These are phyloP conservation scores for Chlorella sp. DNA, from an alignment of 139 green algal species.

Conservation along the genomic window DNA sequence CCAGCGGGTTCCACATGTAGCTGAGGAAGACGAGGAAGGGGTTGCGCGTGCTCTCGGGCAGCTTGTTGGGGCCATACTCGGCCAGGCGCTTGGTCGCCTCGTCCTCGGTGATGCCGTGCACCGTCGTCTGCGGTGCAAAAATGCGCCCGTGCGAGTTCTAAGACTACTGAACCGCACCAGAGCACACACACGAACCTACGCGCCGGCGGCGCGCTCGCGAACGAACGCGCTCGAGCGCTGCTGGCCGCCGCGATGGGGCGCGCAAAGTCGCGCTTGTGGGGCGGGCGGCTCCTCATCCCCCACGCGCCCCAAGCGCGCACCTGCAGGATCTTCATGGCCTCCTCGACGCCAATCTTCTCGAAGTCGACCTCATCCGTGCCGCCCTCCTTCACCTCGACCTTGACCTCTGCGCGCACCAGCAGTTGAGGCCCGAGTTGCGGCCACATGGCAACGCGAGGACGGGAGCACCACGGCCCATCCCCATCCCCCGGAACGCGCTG, in stretches of 20 bases:
- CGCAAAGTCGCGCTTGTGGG: neutral
- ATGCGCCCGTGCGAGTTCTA: too few species aligned
- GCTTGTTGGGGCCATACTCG: conserved; percentile 74
- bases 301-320: conserved; percentile 11
- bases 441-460: neutral
- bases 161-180: neutral
- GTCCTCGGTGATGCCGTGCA: conserved; percentile 39
- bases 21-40: conserved; percentile 55
- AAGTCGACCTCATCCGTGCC: conserved; percentile 59
- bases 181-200: neutral
- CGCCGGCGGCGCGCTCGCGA: neutral
- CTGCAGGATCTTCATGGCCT: conserved; percentile 47
- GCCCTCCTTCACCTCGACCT: conserved; percentile 25
- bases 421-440: neutral
- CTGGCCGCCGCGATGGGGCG: too few species aligned
- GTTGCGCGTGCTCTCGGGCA: conserved; percentile 64
- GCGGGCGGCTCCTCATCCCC: too few species aligned
- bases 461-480: too few species aligned
- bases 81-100: conserved; percentile 48
- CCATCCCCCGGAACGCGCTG: too few species aligned
- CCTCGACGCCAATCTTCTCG: conserved; percentile 47
- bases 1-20: conserved; percentile 80
- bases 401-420: conserved; percentile 8
- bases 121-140: conserved; percentile 24
- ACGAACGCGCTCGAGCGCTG: neutral